phyloP scores from a whole-genome alignment of 2,329 filamentous ascomycete genomes.

The Hawksworthiomyces lignivorus region DNA sequence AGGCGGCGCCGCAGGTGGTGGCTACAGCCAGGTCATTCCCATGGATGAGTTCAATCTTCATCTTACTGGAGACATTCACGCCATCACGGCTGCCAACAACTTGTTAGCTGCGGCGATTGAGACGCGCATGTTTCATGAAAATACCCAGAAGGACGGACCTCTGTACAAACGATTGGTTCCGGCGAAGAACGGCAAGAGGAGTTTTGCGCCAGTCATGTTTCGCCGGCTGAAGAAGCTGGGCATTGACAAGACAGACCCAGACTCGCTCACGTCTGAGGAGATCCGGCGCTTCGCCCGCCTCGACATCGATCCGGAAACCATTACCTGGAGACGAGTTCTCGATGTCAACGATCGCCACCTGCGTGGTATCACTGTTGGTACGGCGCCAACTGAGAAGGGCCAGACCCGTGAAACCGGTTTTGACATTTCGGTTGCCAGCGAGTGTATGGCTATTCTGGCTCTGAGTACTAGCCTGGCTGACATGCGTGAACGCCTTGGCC shows the following conservation, averaged over 20 bases:
- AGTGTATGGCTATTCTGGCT: constrained; percentile 97
- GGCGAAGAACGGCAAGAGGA: constrained; percentile 78
- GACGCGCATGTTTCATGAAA: constrained; percentile 96
- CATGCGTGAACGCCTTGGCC: constrained; percentile 85
- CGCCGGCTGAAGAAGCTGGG: constrained; percentile 90
- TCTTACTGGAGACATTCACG: constrained; percentile 94
- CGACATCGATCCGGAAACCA: constrained; percentile 93
- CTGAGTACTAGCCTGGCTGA: constrained; percentile 81
- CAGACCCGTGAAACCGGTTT: constrained; percentile 85
- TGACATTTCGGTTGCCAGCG: constrained; percentile 94
- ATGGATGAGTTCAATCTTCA: constrained; percentile 99
- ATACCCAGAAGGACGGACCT: constrained; percentile 82
- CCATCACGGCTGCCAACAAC: constrained; percentile 95
- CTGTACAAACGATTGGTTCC: constrained; percentile 86
- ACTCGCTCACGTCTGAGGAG: constrained; percentile 86
- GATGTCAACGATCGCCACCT: constrained; percentile 97
- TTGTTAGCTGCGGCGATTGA: constrained; percentile 92
- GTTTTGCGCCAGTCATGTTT: constrained; percentile 87
- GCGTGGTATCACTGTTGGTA: constrained; percentile 80
- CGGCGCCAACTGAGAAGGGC: constrained; percentile 84
- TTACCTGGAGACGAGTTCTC: constrained; percentile 92
- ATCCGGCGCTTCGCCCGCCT: constrained; percentile 81
- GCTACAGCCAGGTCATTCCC: constrained; percentile 97
- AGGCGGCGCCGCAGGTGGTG: constrained; percentile 91
- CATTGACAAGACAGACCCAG: constrained; percentile 88